Evolutionary conservation across 1,139 yeast species (phyloP), one percentile per base, ranked within the genome.

Genomic region (Saccharomyces uvarum): DNA sequence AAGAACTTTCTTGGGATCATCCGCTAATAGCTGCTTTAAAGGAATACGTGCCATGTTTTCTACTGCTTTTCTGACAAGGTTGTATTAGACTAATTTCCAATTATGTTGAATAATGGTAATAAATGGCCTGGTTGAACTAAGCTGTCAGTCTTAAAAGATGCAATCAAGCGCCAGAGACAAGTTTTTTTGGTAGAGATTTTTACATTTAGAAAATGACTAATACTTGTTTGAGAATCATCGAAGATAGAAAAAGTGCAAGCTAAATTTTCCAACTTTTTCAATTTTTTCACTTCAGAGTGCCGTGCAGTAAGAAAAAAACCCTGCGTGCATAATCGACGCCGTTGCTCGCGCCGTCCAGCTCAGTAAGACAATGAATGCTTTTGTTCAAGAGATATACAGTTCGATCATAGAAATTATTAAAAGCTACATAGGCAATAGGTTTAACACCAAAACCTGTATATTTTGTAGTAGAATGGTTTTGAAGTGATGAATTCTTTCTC

Each of bases 401-500:
- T 24, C 26, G 26, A 1, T 21, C 24, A 6, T 13, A 38, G 19
- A 38, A 16, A 8, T 9, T 38, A 38, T 38, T 38, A 38, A 38
- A 38, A 5, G 24, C 9, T 38, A 38, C n/a, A 9, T 16, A 38
- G 19, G 44, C 44, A 38, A 38, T n/a, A 38, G 44, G 9, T 21
- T 53, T 51, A 57, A 46, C 60, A 57, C 57, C 56, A 57, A 49
- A 57, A 57, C 26, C 60, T 55, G 49, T 54, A 57, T 3, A 54
- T 50, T 42, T 57, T 52, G 51, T 57, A 57, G 44, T 56, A 57
- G 24, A 53, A 29, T 11, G 59, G 59, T 24, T 53, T 56, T 24
- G 57, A 28, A 11, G 59, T 58, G 41, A 57, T 28, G 24, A 3
- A 7, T 38, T 58, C 59, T 62, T 67, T 69, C 59, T 77, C 80